Evolutionary conservation across 441 rosid genomes (phyloP), one percentile per base, ranked within the genome.

Genomic region (Viola pubescens): DNA sequence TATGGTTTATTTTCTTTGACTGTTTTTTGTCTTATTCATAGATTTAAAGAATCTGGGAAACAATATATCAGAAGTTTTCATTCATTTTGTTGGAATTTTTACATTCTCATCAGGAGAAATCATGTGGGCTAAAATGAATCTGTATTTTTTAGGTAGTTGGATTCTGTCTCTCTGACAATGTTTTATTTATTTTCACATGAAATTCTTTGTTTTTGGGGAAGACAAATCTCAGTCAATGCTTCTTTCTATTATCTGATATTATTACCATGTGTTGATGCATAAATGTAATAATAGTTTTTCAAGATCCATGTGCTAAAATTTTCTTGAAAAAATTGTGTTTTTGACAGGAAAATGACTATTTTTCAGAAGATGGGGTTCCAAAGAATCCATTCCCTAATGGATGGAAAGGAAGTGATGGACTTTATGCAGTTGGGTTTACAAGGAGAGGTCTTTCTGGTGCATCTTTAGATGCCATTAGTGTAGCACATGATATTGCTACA

Each of bases 381-480:
- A 89, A 77, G 64, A 75, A 70, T 34, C 86, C 82, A 48, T 85
- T 83, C 57, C 92, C 97, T 46, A 81, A 89, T 59, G 92, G 90
- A 1, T 89, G 92, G 91, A 89, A 87, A 79, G 91, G 86, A 3
- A 68, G 65, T 10, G 75, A 65, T 0, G 94, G 97, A 67, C 72
- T 89, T 45, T 90, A 87, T 64, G 95, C 97, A 46, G 95, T 85
- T 3, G 95, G 95, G 61, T 90, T 87, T 75, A 82, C 94, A 11
- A 76, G 79, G 70, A 90, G 75, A 77, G 94, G 91, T 0, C 68
- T 90, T 10, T 71, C 82, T 2, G 97, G 95, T 34, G 91, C 89
- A 45, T 82, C 94, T 37, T 48, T 77, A 2, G 92, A 87, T 60
- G 89, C 97, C 0, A 54, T 68, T 26, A 79, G 79, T 69, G 86